These are phyloP conservation scores for Suillus placidus DNA, from an alignment of 768 basidiomycete species.

Conservation along the genomic window DNA sequence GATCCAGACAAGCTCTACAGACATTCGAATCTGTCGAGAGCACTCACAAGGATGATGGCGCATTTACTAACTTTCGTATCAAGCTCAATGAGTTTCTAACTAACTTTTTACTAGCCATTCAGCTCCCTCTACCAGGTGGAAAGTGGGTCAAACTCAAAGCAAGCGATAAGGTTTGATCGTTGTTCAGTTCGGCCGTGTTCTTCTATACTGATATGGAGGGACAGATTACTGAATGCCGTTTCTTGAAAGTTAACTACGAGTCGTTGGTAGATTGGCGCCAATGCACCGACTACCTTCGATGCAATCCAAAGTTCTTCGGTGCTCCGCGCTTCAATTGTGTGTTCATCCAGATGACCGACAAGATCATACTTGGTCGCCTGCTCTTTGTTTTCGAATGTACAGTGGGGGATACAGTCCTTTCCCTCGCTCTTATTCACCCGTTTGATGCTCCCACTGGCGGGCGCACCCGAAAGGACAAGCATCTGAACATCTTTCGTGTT, in stretches of 20 bases:
- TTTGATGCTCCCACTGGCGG: too few relatives aligned
- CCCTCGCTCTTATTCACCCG: too few relatives aligned
- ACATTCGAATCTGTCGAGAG: constrained; percentile 3
- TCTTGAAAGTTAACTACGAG: constrained; percentile 30
- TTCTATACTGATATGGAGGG: neutral
- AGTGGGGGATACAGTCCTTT: too few relatives aligned
- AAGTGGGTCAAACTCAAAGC: constrained; percentile 4
- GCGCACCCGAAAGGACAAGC: too few relatives aligned
- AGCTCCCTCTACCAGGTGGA: neutral
- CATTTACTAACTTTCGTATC: constrained; percentile 4
- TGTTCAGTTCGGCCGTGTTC: neutral
- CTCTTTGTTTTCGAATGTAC: constrained; percentile 21
- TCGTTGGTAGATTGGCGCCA: constrained; percentile 32
- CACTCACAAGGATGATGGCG: neutral
- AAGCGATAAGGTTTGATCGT: neutral
- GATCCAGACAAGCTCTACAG: constrained; percentile 1
- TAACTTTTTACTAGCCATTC: neutral
- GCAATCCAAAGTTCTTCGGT: constrained; percentile 33
- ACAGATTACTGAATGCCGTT: constrained; percentile 29
- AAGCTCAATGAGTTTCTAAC: constrained; percentile 12
- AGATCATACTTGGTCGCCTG: constrained; percentile 23
- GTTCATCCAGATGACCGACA: constrained; percentile 22
- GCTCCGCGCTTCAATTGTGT: constrained; percentile 32
- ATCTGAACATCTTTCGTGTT: too few relatives aligned
- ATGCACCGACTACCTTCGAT: constrained; percentile 30